Conservation (phyloP, 805 yeast species). For the Phaffomyces opuntiae region DNA sequence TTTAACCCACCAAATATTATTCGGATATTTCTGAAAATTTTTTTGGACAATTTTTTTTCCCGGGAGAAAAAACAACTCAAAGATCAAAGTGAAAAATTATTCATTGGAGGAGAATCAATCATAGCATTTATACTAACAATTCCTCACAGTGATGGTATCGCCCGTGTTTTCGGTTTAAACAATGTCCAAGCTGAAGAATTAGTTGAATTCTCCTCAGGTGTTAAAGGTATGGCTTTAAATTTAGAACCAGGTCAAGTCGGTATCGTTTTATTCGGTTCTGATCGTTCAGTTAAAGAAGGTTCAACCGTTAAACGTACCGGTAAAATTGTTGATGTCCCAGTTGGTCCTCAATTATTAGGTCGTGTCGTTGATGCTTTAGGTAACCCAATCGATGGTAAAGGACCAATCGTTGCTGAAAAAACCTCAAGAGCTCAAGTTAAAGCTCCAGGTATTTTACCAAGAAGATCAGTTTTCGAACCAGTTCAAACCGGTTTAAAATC, state of each 20-base stretch:
- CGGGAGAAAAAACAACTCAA: neutral
- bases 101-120: neutral
- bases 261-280: slow-evolving; percentile 99
- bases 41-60: too few relatives aligned
- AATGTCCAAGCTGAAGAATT: slow-evolving; percentile 99
- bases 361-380: slow-evolving; percentile 99
- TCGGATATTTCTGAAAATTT: neutral
- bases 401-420: slow-evolving; percentile 84
- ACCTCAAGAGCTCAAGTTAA: slow-evolving; percentile 95
- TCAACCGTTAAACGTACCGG: slow-evolving; percentile 99
- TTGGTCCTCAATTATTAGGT: slow-evolving; percentile 96
- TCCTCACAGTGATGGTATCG: slow-evolving; percentile 91
- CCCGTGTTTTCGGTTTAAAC: slow-evolving; percentile 99
- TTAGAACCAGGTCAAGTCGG: slow-evolving; percentile 99
- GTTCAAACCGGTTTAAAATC: slow-evolving; percentile 99
- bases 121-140: slow-evolving; percentile 29
- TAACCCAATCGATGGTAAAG: slow-evolving; percentile 99
- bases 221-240: slow-evolving; percentile 99
- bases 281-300: slow-evolving; percentile 97
- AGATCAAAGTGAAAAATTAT: neutral
- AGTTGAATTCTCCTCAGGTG: slow-evolving; percentile 99
- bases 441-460: slow-evolving; percentile 99
- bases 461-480: slow-evolving; percentile 97
- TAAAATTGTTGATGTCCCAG: slow-evolving; percentile 97
- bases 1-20: too few relatives aligned